Conservation (phyloP, 2,329 filamentous ascomycete genomes). For the Lecanicillium sp. region DNA sequence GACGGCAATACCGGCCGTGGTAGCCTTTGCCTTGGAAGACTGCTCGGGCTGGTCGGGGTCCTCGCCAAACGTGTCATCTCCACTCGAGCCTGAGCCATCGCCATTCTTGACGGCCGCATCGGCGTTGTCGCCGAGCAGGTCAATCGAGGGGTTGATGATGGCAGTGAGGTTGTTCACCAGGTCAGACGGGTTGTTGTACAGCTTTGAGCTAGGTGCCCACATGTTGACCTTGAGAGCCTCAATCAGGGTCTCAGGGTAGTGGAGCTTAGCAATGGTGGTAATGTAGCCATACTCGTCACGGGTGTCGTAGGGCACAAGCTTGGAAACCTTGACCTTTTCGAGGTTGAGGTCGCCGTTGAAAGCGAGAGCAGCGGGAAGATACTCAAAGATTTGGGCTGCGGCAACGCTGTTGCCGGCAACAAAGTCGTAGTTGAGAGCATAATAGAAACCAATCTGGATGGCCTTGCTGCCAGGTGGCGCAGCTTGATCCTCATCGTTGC, state of each 20-base stretch:
- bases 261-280: slow-evolving; percentile 62
- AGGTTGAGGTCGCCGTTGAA: slow-evolving; percentile 51
- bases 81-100: slow-evolving; percentile 15
- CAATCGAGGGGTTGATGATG: slow-evolving; percentile 76
- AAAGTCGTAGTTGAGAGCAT: slow-evolving; percentile 75
- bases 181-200: slow-evolving; percentile 63
- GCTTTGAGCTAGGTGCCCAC: slow-evolving; percentile 57
- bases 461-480: slow-evolving; percentile 57
- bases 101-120: slow-evolving; percentile 31
- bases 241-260: slow-evolving; percentile 65
- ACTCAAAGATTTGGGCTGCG: slow-evolving; percentile 76
- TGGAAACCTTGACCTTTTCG: slow-evolving; percentile 55
- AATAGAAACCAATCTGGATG: slow-evolving; percentile 80
- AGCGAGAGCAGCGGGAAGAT: slow-evolving; percentile 62
- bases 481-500: slow-evolving; percentile 44
- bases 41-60: slow-evolving; percentile 32
- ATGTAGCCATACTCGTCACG: slow-evolving; percentile 62
- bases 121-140: slow-evolving; percentile 26
- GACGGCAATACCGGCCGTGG: slow-evolving; percentile 62
- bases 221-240: slow-evolving; percentile 61
- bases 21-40: slow-evolving; percentile 52
- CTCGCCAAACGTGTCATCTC: slow-evolving; percentile 33
- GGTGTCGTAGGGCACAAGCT: slow-evolving; percentile 71
- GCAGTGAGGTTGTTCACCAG: slow-evolving; percentile 66
- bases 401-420: slow-evolving; percentile 64